These are phyloP conservation scores for Candida orba DNA, from an alignment of 805 yeast species.

Conservation along the genomic window DNA sequence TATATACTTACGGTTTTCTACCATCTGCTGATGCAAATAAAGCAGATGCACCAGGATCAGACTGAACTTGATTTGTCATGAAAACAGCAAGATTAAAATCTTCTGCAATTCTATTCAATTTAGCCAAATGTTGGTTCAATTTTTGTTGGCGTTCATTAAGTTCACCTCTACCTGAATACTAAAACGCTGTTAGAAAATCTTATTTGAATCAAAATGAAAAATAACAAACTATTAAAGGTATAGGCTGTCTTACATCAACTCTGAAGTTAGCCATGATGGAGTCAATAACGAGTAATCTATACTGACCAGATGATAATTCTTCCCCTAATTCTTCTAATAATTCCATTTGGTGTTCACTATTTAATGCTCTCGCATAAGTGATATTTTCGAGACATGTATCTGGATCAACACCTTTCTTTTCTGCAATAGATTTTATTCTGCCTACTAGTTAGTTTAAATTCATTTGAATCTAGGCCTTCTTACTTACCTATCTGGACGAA, in stretches of 20 bases:
- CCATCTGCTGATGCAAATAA: slow-evolving; percentile 78
- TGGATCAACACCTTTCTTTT: slow-evolving; percentile 60
- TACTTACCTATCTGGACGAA: slow-evolving; percentile 57
- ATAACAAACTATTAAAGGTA: background rate
- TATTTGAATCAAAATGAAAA: no score
- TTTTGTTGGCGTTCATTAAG: slow-evolving; percentile 70
- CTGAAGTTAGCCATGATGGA: slow-evolving; percentile 76
- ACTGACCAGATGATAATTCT: slow-evolving; percentile 61
- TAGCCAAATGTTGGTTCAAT: slow-evolving; percentile 46
- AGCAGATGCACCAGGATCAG: slow-evolving; percentile 79
- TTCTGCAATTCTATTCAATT: slow-evolving; percentile 56
- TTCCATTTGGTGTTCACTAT: slow-evolving; percentile 76
- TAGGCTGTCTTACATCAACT: slow-evolving; percentile 40
- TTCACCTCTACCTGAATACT: slow-evolving; percentile 71
- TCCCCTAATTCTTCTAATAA: slow-evolving; percentile 59
- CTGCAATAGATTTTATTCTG: slow-evolving; percentile 58
- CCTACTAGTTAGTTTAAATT: background rate
- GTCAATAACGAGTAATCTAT: slow-evolving; percentile 50
- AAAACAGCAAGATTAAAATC: slow-evolving; percentile 74
- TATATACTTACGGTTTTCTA: slow-evolving; percentile 56
- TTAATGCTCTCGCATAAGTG: slow-evolving; percentile 68
- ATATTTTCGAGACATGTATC: slow-evolving; percentile 64
- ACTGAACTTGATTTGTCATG: slow-evolving; percentile 72
- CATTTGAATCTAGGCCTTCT: background rate
- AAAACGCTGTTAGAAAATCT: background rate